Evolutionary conservation across 805 yeast species (phyloP).

Genomic region (Novakomyces olei): DNA sequence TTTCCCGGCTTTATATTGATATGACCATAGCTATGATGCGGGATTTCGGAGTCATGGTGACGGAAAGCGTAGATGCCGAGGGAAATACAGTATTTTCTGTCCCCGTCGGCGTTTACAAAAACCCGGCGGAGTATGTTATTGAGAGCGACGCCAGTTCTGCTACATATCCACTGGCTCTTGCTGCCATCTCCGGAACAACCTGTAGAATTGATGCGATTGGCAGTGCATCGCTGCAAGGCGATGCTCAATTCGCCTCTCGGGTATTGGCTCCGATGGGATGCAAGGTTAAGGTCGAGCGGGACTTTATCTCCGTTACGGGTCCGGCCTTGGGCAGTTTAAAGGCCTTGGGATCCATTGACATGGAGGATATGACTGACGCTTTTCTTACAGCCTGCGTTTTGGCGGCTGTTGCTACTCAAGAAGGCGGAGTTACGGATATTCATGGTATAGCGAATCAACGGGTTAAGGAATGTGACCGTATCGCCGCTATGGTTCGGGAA

Average conservation of each 20-base stretch:
- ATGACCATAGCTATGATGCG: conserved; percentile 96
- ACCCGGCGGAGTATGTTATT: conserved; percentile 68
- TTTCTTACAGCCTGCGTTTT: conserved; percentile 90
- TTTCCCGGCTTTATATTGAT: conserved; percentile 83
- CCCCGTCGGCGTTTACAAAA: conserved; percentile 58
- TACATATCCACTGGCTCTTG: conserved; percentile 90
- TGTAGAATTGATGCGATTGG: conserved; percentile 93
- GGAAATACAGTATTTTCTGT: conserved; percentile 74
- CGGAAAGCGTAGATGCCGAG: conserved; percentile 38
- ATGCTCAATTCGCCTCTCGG: conserved; percentile 86
- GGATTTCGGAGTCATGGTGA: conserved; percentile 62
- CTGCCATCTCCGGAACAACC: conserved; percentile 84
- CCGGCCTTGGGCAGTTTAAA: conserved; percentile 48
- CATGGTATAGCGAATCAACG: conserved; percentile 95
- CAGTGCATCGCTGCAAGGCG: conserved; percentile 78
- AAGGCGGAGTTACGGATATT: conserved; percentile 40
- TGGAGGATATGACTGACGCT: conserved; percentile 99
- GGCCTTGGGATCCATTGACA: conserved; percentile 60
- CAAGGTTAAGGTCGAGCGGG: conserved; percentile 54
- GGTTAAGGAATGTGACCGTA: conserved; percentile 92
- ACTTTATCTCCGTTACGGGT: conserved; percentile 81
- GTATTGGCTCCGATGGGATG: conserved; percentile 94
- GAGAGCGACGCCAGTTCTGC: conserved; percentile 97
- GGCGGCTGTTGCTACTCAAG: conserved; percentile 56
- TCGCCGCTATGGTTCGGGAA: conserved; percentile 79